Base-by-base conservation (phyloP, 2,329 filamentous ascomycete genomes). In the Xylaria sp. region DNA sequence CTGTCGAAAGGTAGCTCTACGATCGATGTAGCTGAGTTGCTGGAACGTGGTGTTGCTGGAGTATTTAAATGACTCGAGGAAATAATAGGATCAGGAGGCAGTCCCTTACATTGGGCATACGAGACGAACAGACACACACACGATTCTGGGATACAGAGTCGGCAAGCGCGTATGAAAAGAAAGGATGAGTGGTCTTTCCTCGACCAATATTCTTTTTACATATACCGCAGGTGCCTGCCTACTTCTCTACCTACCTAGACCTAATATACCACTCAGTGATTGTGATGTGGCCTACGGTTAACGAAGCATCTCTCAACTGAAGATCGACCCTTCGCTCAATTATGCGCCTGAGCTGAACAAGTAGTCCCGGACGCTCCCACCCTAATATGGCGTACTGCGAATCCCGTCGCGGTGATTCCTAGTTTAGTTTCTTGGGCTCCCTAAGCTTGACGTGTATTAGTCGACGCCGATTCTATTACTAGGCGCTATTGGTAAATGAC, bases 271-370 rank as follows among this genome's bases (percentile, higher is more conserved):
- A 31, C 9, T 49, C 25, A 28, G 31, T 23, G 25, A 17, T 15
- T 17, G 1, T 8, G 14, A 31, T 47, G 6, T 31, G 31, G 4
- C 15, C 23, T 25, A 15, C 15, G 14, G n/a, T 15, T n/a, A 14
- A 21, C 15, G 12, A 23, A 28, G 42, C 21, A 46, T 12, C 8
- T 12, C 12, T 28, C n/a, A 19, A 19, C 31, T 50, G 17, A 15
- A 21, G 46, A 12, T 21, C 33, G n/a, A 21, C 31, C 43, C 9
- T 33, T 31, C 23, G 5, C 21, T 42, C 33, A 9, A n/a, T 45
- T 51, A 53, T 57, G 46, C 53, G 53, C 59, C 60, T 43, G 42
- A 58, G 60, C 60, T 58, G 59, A 61, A 49, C 53, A 40, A 43
- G 46, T 57, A 52, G 53, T 52, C 46, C 28, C 7, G 37, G 28